phyloP scores from a whole-genome alignment of 164 flowering plant genomes.

The Stephania cephalantha region DNA sequence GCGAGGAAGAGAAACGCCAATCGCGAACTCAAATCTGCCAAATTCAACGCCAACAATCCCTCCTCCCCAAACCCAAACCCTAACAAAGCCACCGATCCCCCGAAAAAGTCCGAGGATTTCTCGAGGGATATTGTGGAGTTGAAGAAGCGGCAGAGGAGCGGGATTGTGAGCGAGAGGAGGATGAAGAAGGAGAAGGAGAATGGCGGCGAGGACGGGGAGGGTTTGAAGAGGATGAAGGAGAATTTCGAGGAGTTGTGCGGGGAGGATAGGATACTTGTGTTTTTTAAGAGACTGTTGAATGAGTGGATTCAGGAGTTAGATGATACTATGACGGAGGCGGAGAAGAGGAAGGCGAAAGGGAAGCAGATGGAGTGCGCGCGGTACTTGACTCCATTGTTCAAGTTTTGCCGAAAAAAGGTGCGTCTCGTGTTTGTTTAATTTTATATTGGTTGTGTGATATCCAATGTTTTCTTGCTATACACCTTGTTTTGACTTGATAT shows the following conservation, averaged over 20 bases:
- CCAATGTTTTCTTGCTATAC: too few species aligned
- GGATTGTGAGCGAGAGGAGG: conserved; percentile 54
- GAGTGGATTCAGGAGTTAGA: conserved; percentile 93
- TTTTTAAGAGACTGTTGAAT: conserved; percentile 83
- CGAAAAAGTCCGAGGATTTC: conserved; percentile 34
- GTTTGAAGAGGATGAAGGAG: conserved; percentile 74
- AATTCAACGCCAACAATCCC: too few species aligned
- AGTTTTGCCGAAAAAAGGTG: conserved; percentile 91
- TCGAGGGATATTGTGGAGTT: conserved; percentile 81
- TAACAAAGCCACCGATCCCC: too few species aligned
- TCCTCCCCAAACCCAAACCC: too few species aligned
- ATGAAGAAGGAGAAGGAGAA: conserved; percentile 29
- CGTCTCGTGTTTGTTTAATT: conserved; percentile 19
- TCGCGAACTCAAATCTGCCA: too few species aligned
- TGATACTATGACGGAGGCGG: conserved; percentile 51
- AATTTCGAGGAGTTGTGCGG: conserved; percentile 81
- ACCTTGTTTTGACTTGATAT: too few species aligned
- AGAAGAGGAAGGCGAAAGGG: conserved; percentile 91
- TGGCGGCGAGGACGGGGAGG: conserved; percentile 61
- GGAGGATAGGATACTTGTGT: conserved; percentile 91
- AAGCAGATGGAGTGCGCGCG: conserved; percentile 92
- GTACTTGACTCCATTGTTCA: conserved; percentile 81
- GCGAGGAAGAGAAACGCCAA: too few species aligned
- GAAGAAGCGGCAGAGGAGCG: conserved; percentile 86
- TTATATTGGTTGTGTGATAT: neutral